Percentiles rank a stretch among this genome's conserved stretches.
Conservation (phyloP, 768 basidiomycete species). For the Phaffia australis region DNA sequence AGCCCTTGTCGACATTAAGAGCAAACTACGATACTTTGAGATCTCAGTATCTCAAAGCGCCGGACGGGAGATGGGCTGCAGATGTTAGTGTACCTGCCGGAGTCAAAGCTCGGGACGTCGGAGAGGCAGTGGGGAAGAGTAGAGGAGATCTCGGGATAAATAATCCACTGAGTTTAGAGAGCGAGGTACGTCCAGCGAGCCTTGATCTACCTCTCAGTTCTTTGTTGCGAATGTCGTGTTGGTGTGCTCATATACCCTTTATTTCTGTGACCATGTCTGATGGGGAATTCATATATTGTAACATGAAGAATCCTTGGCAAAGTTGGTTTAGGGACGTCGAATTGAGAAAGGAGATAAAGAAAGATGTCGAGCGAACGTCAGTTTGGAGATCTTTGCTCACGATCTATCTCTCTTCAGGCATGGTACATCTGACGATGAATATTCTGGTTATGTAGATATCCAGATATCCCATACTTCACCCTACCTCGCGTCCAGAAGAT, state of each 20-base stretch:
- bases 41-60: conserved; percentile 63
- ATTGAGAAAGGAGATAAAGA: conserved; percentile 72
- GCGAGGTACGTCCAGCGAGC: conserved; percentile 46
- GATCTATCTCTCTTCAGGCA: conserved; percentile 4
- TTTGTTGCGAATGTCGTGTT: background rate
- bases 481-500: conserved; percentile 59
- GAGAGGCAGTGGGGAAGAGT: background rate
- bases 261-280: conserved; percentile 9
- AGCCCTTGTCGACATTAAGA: conserved; percentile 12
- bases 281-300: conserved; percentile 19
- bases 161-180: conserved; percentile 70
- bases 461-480: conserved; percentile 88
- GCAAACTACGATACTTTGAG: conserved; percentile 45
- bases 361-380: conserved; percentile 93
- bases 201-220: conserved; percentile 1
- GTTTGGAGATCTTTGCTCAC: conserved; percentile 34
- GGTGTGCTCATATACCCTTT: background rate
- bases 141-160: conserved; percentile 54
- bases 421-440: background rate
- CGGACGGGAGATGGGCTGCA: conserved; percentile 72
- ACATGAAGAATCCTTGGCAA: conserved; percentile 80
- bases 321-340: conserved; percentile 86
- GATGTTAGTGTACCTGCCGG: conserved; percentile 36
- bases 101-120: conserved; percentile 18
- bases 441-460: conserved; percentile 51